Base-by-base conservation (phyloP, 164 flowering plant species). In the Chloranthus sessilifolius region DNA sequence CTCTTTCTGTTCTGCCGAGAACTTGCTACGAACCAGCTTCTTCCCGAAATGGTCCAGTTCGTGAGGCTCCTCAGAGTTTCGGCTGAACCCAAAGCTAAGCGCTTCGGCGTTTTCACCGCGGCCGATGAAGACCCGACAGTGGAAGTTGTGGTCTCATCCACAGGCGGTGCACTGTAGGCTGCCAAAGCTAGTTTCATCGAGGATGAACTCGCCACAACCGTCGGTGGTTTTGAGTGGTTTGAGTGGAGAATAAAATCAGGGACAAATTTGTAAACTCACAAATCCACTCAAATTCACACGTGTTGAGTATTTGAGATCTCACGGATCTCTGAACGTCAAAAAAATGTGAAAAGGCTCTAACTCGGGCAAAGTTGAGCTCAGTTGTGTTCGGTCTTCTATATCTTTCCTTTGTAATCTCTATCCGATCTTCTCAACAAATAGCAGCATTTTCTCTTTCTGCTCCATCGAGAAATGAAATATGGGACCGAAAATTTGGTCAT, bases 351-450 rank as follows among this genome's bases (percentile, higher is more conserved):
- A n/a, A n/a, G n/a, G n/a, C n/a, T n/a, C n/a, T n/a, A n/a, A n/a
- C n/a, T n/a, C n/a, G n/a, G n/a, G n/a, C n/a, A n/a, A n/a, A n/a
- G n/a, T n/a, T n/a, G n/a, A n/a, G n/a, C n/a, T n/a, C n/a, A n/a
- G n/a, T 21, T 38, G 42, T 7, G 19, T 38, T 17, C n/a, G n/a
- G n/a, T 16, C 51, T 3, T 24, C 43, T 15, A 16, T 10, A 12
- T 52, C 56, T 16, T 29, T 22, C 21, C 23, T 35, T 25, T 26
- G 42, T 3, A 55, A 22, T 51, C 43, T n/a, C 59, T 51, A 55
- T 10, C 59, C 59, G 29, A 55, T 24, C 59, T 24, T 55, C 33
- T 55, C 51, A 0, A 51, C 59, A n/a, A 55, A 45, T 17, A 23
- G 19, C 33, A 10, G 3, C 59, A 55, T 55, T 20, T 26, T 43